Evolutionary conservation across 2,329 filamentous ascomycete genomes (phyloP), one percentile per base, ranked within the genome.

Genomic region (Apiospora pterosperma): DNA sequence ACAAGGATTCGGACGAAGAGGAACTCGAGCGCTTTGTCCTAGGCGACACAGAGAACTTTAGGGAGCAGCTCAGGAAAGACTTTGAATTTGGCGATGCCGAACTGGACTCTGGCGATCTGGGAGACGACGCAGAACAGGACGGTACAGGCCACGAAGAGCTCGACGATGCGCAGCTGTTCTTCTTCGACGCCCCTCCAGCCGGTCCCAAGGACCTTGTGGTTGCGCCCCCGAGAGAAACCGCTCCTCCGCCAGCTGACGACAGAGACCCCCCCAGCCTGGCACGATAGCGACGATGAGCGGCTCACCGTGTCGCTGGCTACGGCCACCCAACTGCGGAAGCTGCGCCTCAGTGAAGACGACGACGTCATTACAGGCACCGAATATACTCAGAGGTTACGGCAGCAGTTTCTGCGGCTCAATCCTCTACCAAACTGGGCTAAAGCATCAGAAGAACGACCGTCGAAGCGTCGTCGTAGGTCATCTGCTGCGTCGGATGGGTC

Each of bases 271-370:
- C 84, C 90, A 3, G 92, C 88, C 1, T 99, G 96, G 96, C 89
- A 94, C 70, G 96, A 99, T 76, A 98, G 94, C 77, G 96, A 99
- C 72, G 96, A 99, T 74, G 96, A 98, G 74, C 87, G 92, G 63
- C 81, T 97, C 67, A 87, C 88, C 7, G 85, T 99, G 60, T 98
- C 95, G 16, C 84, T 99, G 42, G 91, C 92, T 4, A 86, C 88
- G 31, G 88, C 90, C 55, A 86, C 88, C 59, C 86, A 92, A 68
- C 77, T 97, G 74, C 88, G 94, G 69, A 98, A 98, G 78, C 82
- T 99, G 67, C 87, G 96, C 67, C 82, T 89, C 61, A 90, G 88
- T 2, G 93, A 95, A 73, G 87, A 86, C 1, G 96, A 99, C 73
- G 96, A 99, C 76, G 76, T 97, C 12, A 87, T 99, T 68, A 92